Evolutionary conservation across 495 filamentous ascomycete species (phyloP), one percentile per base, ranked within the genome.

Genomic region (Penicillium malachiteum): DNA sequence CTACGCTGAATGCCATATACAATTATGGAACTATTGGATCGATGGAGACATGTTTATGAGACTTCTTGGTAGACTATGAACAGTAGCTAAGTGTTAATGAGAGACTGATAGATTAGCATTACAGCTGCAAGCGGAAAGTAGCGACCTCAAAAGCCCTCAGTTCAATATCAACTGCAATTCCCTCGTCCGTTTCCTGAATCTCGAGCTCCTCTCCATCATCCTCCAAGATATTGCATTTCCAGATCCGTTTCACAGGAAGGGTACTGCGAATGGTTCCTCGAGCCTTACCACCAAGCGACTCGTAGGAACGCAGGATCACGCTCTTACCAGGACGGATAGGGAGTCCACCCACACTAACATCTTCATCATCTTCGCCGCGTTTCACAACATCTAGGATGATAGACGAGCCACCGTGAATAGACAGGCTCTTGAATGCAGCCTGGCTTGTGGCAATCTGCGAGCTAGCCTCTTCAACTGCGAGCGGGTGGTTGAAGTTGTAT

Each of bases 311-410:
- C 39, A 96, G 31, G 48, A 98, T 83, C 18, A 97, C 78, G 65
- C 90, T 94, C 65, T 78, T 78, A 10, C 92, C 92, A 59, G 82
- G 80, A 52, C 88, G 81, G 35, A 71, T 75, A 9, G 85, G 79
- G 35, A 96, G 66, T n/a, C 86, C 87, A 31, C 84, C 88, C 3
- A 79, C 72, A 26, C 84, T 88, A 13, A 96, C 84, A 63, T 96
- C 94, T 67, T 89, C 90, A 60, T 98, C 94, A 60, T 98, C 94
- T 72, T 97, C 95, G 21, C 91, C 94, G 50, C 94, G 86, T 79
- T 96, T 96, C 59, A 96, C 77, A 13, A 83, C 86, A 64, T 96
- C 92, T 6, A 96, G 76, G 18, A 96, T 73, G 16, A 96, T 71
- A 7, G 86, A 83, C 11, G 77, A 66, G 18, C 83, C 76, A 17